Evolutionary conservation across 2,329 filamentous ascomycete species (phyloP).

Genomic region (Fusarium palustre): DNA sequence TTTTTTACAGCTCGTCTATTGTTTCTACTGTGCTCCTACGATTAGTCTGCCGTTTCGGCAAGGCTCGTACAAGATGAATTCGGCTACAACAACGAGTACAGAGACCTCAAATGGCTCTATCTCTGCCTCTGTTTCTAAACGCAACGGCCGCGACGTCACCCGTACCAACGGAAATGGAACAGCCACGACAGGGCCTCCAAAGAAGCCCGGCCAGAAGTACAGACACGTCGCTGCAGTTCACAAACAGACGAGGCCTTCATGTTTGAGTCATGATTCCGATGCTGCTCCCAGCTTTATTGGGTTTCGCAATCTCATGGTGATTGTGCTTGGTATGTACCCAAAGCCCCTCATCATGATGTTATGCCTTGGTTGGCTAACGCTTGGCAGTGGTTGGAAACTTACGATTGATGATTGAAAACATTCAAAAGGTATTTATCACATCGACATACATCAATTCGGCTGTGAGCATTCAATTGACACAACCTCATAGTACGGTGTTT

Average conservation of each 20-base stretch:
- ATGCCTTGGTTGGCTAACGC: conserved; percentile 33
- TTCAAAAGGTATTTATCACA: conserved; percentile 77
- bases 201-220: conserved; percentile 70
- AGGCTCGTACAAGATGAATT: conserved; percentile 53
- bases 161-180: conserved; percentile 43
- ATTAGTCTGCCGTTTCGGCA: conserved; percentile 34
- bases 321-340: conserved; percentile 77
- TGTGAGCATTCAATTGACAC: conserved; percentile 13
- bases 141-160: conserved; percentile 46
- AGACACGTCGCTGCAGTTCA: conserved; percentile 93
- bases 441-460: neutral
- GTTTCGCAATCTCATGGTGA: conserved; percentile 95
- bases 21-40: neutral
- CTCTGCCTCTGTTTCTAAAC: conserved; percentile 40
- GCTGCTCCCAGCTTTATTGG: conserved; percentile 86
- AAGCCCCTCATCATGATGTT: conserved; percentile 29
- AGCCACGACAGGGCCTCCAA: conserved; percentile 39
- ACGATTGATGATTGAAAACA: conserved; percentile 95
- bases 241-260: conserved; percentile 76
- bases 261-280: conserved; percentile 84
- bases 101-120: conserved; percentile 47
- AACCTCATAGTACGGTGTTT: conserved; percentile 82
- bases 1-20: neutral
- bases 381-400: conserved; percentile 86
- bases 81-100: conserved; percentile 55